Conservation (phyloP, 805 yeast genomes). For the Helenozyma rhizophorensis region DNA sequence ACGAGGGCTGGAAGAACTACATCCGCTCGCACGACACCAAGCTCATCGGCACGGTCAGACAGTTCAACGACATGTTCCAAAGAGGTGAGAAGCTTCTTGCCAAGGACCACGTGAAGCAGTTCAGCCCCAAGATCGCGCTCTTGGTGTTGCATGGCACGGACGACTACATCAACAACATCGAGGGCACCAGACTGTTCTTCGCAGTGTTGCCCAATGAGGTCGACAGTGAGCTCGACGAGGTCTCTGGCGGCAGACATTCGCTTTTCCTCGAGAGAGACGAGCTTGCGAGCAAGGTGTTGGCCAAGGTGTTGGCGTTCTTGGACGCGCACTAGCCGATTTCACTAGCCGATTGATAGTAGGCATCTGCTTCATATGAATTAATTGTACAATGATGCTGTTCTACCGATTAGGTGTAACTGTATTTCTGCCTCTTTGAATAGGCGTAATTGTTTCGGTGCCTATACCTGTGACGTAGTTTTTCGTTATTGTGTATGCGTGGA, state of each 20-base stretch:
- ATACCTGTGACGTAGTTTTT: too few species aligned
- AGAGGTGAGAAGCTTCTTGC: slow-evolving; percentile 55
- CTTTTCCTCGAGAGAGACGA: slow-evolving; percentile 45
- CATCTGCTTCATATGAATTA: too few species aligned
- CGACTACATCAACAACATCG: slow-evolving; percentile 58
- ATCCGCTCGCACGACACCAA: slow-evolving; percentile 36
- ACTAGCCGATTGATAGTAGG: too few species aligned
- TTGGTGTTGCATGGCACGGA: slow-evolving; percentile 57
- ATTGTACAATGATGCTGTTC: too few species aligned
- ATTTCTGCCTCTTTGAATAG: too few species aligned
- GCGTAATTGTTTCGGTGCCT: too few species aligned
- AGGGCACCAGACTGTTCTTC: slow-evolving; percentile 43
- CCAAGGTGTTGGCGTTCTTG: slow-evolving; percentile 36
- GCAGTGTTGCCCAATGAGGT: slow-evolving; percentile 27
- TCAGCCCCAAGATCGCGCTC: slow-evolving; percentile 42
- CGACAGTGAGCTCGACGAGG: slow-evolving; percentile 27
- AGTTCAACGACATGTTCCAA: slow-evolving; percentile 56
- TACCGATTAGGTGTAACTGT: too few species aligned
- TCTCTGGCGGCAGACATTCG: slow-evolving; percentile 39
- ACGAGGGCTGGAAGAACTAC: slow-evolving; percentile 43
- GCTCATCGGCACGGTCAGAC: slow-evolving; percentile 49
- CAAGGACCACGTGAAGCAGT: slow-evolving; percentile 30
- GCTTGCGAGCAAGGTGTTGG: slow-evolving; percentile 29
- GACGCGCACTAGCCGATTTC: too few species aligned
- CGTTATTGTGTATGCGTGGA: too few species aligned